Evolutionary conservation across 2,329 filamentous ascomycete species (phyloP), one percentile per base, ranked within the genome.

Genomic region (Xylaria polymorpha): DNA sequence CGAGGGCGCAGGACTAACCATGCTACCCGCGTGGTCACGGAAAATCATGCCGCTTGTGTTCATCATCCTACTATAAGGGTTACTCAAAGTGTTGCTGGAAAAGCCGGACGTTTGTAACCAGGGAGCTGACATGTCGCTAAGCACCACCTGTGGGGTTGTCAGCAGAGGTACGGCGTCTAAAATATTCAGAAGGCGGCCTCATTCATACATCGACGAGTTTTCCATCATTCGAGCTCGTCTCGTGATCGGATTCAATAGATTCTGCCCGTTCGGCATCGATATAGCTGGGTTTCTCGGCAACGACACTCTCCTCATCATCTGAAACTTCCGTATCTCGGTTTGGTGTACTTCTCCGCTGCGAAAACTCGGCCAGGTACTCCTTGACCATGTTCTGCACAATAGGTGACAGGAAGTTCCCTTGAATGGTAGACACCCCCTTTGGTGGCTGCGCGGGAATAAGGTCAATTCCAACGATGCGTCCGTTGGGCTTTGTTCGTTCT

Each of bases 71-170:
- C 83, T 81, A 90, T 97, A 96, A 73, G 94, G 94, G 88, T 96
- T 92, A 95, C 91, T 97, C 88, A 98, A 87, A 85, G 91, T 97
- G 84, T 89, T 94, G 85, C 92, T 91, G 84, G 89, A 91, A 84
- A 92, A 94, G 78, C 91, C 91, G 77, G 86, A 86, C 62, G 88
- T 92, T 84, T 93, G 92, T 77, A 90, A 86, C 94, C 94, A 98
- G 91, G 96, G 94, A 87, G 87, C 95, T 89, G 91, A 99, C 96
- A 99, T 99, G 88, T 99, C 96, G 89, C 94, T 97, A 79, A 99
- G 85, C 79, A 99, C 93, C 78, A 99, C 89, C 87, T 89, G 71
- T 35, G 22, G 44, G 15, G 18, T 8, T 32, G 71, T 76, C 29
- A 75, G 71, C 37, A 43, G n/a, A 9, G 44, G 10, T 65, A 48